Evolutionary conservation across 2,329 filamentous ascomycete genomes (phyloP).

Genomic region (Aureobasidium sp.): DNA sequence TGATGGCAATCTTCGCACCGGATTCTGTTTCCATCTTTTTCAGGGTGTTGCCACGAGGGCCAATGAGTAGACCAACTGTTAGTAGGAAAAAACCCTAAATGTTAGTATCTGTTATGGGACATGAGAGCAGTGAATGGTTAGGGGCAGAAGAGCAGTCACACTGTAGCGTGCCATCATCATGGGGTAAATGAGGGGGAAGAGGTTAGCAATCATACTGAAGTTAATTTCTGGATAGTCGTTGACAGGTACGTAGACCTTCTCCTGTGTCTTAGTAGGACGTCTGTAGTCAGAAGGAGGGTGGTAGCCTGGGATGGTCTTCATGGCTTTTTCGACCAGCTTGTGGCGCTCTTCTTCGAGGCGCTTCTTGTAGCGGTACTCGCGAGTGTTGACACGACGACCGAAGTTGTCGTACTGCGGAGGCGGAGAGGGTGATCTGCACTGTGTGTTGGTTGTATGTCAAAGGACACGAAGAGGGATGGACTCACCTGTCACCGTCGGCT

Average conservation of each 20-base stretch:
- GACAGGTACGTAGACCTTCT: conserved; percentile 99
- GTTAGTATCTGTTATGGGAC: conserved; percentile 60
- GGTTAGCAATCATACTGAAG: conserved; percentile 99
- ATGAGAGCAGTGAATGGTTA: conserved; percentile 9
- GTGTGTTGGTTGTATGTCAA: neutral
- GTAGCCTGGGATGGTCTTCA: conserved; percentile 99
- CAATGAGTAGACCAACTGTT: conserved; percentile 99
- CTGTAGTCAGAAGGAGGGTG: conserved; percentile 97
- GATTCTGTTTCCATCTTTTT: conserved; percentile 99
- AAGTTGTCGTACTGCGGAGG: conserved; percentile 98
- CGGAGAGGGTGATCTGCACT: conserved; percentile 78
- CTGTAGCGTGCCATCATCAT: conserved; percentile 3
- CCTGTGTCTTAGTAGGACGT: conserved; percentile 98
- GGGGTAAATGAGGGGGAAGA: conserved; percentile 32
- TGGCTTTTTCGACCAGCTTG: conserved; percentile 96
- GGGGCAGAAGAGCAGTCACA: conserved; percentile 14
- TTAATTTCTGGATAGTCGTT: conserved; percentile 99
- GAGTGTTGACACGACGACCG: conserved; percentile 96
- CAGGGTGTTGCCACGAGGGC: conserved; percentile 97
- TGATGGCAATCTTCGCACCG: conserved; percentile 96
- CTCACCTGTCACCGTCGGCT: conserved; percentile 88
- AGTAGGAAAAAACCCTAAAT: conserved; percentile 71
- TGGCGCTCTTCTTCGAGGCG: conserved; percentile 96
- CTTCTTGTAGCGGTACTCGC: conserved; percentile 98
- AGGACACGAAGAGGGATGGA: conserved; percentile 21